Base-by-base conservation (phyloP, 257 asterid genomes). In the Prunella vulgaris region DNA sequence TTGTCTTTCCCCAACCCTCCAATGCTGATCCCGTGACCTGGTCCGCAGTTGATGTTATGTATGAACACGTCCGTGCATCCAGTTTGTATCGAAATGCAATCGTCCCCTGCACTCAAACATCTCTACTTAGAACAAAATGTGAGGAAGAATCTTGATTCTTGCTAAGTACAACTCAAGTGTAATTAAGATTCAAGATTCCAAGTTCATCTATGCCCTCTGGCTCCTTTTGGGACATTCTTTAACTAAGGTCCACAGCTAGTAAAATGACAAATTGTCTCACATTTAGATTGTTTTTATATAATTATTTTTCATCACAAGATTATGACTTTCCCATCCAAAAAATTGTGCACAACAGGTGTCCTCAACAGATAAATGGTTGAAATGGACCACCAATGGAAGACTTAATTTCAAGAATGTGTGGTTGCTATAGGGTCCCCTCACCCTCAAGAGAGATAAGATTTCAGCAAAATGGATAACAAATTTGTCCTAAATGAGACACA, bases 11-110 rank as follows among this genome's bases (percentile, higher is more conserved):
- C 99, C n/a, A 93, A 86, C 20, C 96, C 86, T 59, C 99, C 99
- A 15, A 93, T 93, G 78, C 99, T 93, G 73, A 93, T 93, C 27
- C 99, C 99, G 53, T 93, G 97, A 18, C 99, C 99, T 0, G 98
- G 96, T 13, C 98, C 98, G 38, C 98, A 89, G 56, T 81, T 84
- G n/a, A 92, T 58, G 40, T 92, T 79, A 57, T 84, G 96, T 68
- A 92, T 64, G 73, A 83, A 86, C 24, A 92, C 90, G 8, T 85
- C 84, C 17, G 96, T 74, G 76, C 96, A 87, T 44, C 98, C 98
- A 4, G 98, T 87, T 80, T 89, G 97, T 75, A 92, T 90, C 1
- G 98, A 92, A 4, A 92, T 81, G 68, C 98, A 92, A 38, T 92
- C 98, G 80, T 92, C 99, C 75, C 99, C 99, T 93, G 86, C 80